Percentiles rank a stretch among this genome's conserved stretches.
phyloP scores from a whole-genome alignment of 2,329 filamentous ascomycete genomes.

The Fusarium ambrosium region DNA sequence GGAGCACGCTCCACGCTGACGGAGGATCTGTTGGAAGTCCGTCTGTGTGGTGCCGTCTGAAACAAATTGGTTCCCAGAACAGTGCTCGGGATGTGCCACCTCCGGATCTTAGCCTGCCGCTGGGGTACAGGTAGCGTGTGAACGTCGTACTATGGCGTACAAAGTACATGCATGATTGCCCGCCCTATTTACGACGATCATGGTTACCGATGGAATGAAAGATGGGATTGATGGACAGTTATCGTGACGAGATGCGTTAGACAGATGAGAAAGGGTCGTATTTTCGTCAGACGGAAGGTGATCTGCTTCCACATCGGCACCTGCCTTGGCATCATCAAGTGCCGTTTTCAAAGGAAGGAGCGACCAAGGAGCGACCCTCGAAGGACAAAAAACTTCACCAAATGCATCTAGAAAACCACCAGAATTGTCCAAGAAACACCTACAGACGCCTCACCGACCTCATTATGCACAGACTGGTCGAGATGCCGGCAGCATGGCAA shows the following conservation, averaged over 20 bases:
- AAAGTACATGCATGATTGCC: neutral
- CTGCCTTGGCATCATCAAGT: neutral
- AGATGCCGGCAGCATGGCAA: conserved; percentile 6
- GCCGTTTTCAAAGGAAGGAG: neutral
- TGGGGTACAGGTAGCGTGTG: conserved; percentile 32
- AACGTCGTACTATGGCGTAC: conserved; percentile 1
- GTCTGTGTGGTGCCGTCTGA: conserved; percentile 43
- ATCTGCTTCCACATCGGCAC: conserved; percentile 2
- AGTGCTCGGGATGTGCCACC: conserved; percentile 50
- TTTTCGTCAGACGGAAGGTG: neutral
- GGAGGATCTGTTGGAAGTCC: conserved; percentile 27
- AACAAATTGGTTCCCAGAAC: conserved; percentile 42
- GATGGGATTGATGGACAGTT: neutral
- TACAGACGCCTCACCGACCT: neutral
- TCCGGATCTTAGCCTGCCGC: conserved; percentile 47
- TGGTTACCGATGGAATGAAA: conserved; percentile 11
- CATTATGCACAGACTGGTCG: neutral
- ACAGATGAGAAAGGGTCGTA: neutral
- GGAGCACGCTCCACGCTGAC: conserved; percentile 8
- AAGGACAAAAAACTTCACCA: neutral
- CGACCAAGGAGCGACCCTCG: neutral
- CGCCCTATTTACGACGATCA: conserved; percentile 12
- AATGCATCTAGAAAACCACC: neutral
- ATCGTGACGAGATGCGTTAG: neutral
- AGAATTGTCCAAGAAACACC: neutral